Conservation (phyloP, 371 early-diverging fungal genomes). For the Lichtheimia ornata region DNA sequence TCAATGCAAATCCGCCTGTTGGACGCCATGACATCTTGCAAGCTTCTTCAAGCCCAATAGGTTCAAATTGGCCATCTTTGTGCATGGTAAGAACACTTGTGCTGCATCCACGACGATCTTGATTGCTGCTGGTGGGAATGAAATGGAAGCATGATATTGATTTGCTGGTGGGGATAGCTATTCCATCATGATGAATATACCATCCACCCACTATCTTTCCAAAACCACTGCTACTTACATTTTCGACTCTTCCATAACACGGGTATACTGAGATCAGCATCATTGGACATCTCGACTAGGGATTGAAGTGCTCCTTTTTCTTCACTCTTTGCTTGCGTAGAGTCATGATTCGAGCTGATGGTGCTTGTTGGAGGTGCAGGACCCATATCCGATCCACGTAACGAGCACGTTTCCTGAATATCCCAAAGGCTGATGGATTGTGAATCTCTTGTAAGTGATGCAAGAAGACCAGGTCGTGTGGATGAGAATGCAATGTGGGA, state of each 20-base stretch:
- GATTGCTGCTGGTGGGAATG: constrained; percentile 3
- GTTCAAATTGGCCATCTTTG: constrained; percentile 62
- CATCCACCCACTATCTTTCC: neutral
- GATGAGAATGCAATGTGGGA: constrained; percentile 68
- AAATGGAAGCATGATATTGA: constrained; percentile 1
- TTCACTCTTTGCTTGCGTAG: neutral
- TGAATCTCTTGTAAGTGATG: constrained; percentile 65
- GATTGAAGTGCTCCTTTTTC: constrained; percentile 15
- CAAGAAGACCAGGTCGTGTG: constrained; percentile 63
- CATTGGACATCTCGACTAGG: constrained; percentile 16
- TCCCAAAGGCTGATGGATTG: constrained; percentile 63
- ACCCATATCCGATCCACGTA: constrained; percentile 7
- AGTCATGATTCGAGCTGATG: neutral
- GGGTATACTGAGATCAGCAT: constrained; percentile 49
- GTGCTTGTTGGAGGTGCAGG: constrained; percentile 7
- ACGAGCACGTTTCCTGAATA: constrained; percentile 55
- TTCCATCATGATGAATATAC: neutral
- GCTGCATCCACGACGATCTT: neutral
- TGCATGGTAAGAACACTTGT: constrained; percentile 54
- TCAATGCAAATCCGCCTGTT: constrained; percentile 55
- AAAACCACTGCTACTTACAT: constrained; percentile 48
- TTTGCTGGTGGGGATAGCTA: constrained; percentile 2
- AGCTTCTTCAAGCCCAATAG: constrained; percentile 61
- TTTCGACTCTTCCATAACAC: constrained; percentile 67
- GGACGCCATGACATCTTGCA: constrained; percentile 67